Conservation (phyloP, 768 basidiomycete genomes). For the Infundibulicybe gibba region DNA sequence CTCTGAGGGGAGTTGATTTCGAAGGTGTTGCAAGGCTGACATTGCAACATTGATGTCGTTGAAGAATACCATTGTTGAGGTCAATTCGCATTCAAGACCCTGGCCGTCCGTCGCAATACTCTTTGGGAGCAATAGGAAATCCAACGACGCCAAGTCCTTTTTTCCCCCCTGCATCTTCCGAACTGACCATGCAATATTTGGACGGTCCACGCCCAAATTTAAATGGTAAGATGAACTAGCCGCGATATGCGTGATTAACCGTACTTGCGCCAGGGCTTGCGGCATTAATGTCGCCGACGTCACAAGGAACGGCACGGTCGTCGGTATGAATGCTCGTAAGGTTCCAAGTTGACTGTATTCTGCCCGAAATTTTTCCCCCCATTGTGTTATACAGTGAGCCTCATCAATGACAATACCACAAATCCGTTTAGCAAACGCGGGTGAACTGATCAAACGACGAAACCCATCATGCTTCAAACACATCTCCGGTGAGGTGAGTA, state of each 20-base stretch:
- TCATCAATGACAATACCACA: slow-evolving; percentile 29
- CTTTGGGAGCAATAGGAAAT: too few relatives aligned
- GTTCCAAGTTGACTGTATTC: slow-evolving; percentile 20
- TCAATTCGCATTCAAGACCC: too few relatives aligned
- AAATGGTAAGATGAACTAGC: slow-evolving; percentile 18
- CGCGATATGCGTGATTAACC: slow-evolving; percentile 17
- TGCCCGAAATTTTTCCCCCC: slow-evolving; percentile 30
- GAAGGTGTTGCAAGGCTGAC: slow-evolving; percentile 4
- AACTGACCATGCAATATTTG: slow-evolving; percentile 26
- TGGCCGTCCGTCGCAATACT: too few relatives aligned
- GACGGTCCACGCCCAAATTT: slow-evolving; percentile 32
- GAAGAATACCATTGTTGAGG: slow-evolving; percentile 16
- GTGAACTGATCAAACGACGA: slow-evolving; percentile 15
- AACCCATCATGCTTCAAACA: slow-evolving; percentile 26
- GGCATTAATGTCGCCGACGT: slow-evolving; percentile 31
- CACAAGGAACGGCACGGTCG: slow-evolving; percentile 21
- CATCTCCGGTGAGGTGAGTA: slow-evolving; percentile 37
- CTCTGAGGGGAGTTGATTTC: background rate
- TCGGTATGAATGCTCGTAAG: slow-evolving; percentile 23
- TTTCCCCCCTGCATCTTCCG: slow-evolving; percentile 13
- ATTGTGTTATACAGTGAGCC: slow-evolving; percentile 32
- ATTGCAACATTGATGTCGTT: slow-evolving; percentile 8
- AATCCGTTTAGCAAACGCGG: slow-evolving; percentile 16
- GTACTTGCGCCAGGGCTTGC: slow-evolving; percentile 19
- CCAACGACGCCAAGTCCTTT: slow-evolving; percentile 18